Base-by-base conservation (phyloP, 1,284 basidiomycete species). In the Irpex rosettiformis region DNA sequence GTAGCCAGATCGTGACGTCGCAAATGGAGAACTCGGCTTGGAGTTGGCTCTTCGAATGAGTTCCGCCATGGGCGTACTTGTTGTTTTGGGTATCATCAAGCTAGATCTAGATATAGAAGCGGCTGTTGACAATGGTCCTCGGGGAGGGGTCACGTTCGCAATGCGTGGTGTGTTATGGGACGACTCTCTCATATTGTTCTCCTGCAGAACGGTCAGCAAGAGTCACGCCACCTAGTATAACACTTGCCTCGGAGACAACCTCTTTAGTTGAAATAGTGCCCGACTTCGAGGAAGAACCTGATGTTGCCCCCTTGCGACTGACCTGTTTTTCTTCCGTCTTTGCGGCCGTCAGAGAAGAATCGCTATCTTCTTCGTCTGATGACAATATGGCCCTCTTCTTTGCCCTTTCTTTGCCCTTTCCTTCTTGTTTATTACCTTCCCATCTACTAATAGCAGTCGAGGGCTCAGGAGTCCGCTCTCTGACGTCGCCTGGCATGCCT, bases 41-140 rank as follows among this genome's bases (percentile, higher is more conserved):
- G 86, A 84, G 65, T 85, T 86, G 40, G 83, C 88, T 56, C 84
- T 85, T 51, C 82, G 79, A 60, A 91, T 88, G 58, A 91, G 80
- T 67, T 90, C 88, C 52, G 84, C 80, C 86, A 91, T 88, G 6
- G 86, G 79, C 5, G 82, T 81, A 21, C 77, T 73, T 25, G 33
- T 11, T 1, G 73, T 73, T 56, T 61, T 59, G 7, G 64, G 54
- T 13, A 59, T 54, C 49, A 67, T 64, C 28, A 67, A 67, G 60
- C 66, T 66, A 2, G 64, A 51, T 57, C 62, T 65, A 40, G 65
- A 58, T 10, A 52, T 37, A 2, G 64, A 58, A 61, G 64, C 18
- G 45, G 63, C 53, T 25, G 66, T 47, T 11, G 63, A 58, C 25
- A 64, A 52, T 11, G 45, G 49, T 22, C 28, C 40, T 21, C 18